These are phyloP conservation scores for Sapria himalayana DNA, from an alignment of 345 rosid genomes.

Conservation along the genomic window DNA sequence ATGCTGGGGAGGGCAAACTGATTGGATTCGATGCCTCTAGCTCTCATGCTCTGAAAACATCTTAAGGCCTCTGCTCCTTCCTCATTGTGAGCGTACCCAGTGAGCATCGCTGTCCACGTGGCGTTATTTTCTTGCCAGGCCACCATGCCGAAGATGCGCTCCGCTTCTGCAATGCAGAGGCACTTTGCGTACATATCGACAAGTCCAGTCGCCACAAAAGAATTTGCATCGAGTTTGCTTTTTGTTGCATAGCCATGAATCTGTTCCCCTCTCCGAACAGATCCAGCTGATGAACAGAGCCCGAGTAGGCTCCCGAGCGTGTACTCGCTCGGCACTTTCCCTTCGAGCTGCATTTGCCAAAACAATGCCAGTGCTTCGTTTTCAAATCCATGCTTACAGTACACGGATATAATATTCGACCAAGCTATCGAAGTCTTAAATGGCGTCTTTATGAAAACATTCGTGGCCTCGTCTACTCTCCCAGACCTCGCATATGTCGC, in stretches of 20 bases:
- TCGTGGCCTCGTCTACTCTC: constrained; percentile 31
- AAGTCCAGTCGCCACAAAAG: constrained; percentile 50
- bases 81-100: constrained; percentile 50
- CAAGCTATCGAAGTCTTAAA: constrained; percentile 44
- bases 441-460: constrained; percentile 27
- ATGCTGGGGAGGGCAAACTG: constrained; percentile 69
- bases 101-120: constrained; percentile 76
- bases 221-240: constrained; percentile 28
- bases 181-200: constrained; percentile 70
- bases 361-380: constrained; percentile 41
- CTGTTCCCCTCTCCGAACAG: constrained; percentile 40
- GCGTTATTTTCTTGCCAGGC: constrained; percentile 23
- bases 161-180: constrained; percentile 48
- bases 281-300: constrained; percentile 25
- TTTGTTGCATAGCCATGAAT: constrained; percentile 48
- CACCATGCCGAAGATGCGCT: constrained; percentile 26
- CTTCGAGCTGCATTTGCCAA: constrained; percentile 50
- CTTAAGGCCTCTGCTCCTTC: constrained; percentile 33
- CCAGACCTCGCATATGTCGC: constrained; percentile 55
- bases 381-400: constrained; percentile 24
- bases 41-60: constrained; percentile 39
- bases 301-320: constrained; percentile 53
- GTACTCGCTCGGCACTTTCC: constrained; percentile 31
- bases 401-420: constrained; percentile 72
- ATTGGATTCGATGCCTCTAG: constrained; percentile 34